Conservation (phyloP, 2,329 filamentous ascomycete genomes). For the Fusarium sulawesiense region DNA sequence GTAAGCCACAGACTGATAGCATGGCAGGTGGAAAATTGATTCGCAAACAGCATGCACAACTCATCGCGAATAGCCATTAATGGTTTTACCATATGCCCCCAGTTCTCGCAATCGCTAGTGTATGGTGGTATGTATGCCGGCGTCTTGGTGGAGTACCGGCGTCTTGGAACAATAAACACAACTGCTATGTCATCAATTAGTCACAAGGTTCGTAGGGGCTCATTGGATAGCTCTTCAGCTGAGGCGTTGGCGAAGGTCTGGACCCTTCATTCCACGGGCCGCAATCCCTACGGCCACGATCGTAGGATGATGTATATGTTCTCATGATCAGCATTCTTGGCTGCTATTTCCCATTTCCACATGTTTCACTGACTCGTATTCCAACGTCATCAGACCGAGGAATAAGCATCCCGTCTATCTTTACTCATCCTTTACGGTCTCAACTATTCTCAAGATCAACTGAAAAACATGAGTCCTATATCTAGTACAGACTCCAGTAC, state of each 20-base stretch:
- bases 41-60: too few species aligned
- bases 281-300: not conserved
- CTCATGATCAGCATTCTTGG: not conserved
- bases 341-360: not conserved
- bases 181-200: slow-evolving; percentile 4
- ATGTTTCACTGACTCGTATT: not conserved
- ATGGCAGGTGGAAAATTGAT: not conserved
- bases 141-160: slow-evolving; percentile 13
- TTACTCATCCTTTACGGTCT: not conserved
- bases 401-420: not conserved
- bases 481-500: not conserved
- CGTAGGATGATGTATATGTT: not conserved
- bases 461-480: not conserved
- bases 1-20: rapidly evolving
- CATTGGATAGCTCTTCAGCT: not conserved
- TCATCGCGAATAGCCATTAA: not conserved
- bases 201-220: not conserved
- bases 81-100: rapidly evolving
- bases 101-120: not conserved
- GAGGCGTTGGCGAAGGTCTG: not conserved
- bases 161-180: not conserved
- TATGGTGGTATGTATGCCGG: not conserved
- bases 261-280: not conserved
- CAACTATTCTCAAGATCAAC: not conserved
- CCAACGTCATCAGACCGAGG: too few species aligned